phyloP scores from a whole-genome alignment of 2,329 filamentous ascomycete genomes.

The Exserohilum rostratum region DNA sequence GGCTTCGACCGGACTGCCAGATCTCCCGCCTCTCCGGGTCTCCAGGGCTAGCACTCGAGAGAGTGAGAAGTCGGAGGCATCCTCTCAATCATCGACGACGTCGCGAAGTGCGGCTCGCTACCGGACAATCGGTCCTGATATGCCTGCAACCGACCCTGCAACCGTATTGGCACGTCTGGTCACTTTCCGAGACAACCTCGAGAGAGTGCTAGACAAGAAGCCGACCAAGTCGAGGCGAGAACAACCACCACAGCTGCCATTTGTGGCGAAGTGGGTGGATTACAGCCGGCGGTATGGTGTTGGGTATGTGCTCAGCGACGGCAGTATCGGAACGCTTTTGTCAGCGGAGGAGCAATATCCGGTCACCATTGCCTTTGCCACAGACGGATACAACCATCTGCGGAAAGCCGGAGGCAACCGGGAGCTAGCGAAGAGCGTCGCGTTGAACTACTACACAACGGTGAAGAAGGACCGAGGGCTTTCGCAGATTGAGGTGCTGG shows the following conservation, averaged over 20 bases:
- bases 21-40: constrained; percentile 34
- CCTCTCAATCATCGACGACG: constrained; percentile 26
- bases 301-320: constrained; percentile 82
- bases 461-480: constrained; percentile 66
- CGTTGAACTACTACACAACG: constrained; percentile 76
- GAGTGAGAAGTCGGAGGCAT: constrained; percentile 27
- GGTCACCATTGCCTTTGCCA: constrained; percentile 74
- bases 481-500: constrained; percentile 63
- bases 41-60: constrained; percentile 26
- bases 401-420: constrained; percentile 68
- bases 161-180: constrained; percentile 54
- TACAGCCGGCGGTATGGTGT: constrained; percentile 87
- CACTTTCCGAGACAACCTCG: constrained; percentile 55
- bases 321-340: constrained; percentile 73
- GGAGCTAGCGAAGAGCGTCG: constrained; percentile 50
- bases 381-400: constrained; percentile 73
- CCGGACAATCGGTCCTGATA: constrained; percentile 33
- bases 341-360: constrained; percentile 58
- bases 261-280: constrained; percentile 80
- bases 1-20: constrained; percentile 29
- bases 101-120: constrained; percentile 29
- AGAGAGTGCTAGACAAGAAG: constrained; percentile 51
- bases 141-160: constrained; percentile 51
- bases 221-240: constrained; percentile 47
- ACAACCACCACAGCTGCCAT: constrained; percentile 62